These are phyloP conservation scores for Annona cherimola DNA, from an alignment of 164 flowering plant genomes.

Conservation along the genomic window DNA sequence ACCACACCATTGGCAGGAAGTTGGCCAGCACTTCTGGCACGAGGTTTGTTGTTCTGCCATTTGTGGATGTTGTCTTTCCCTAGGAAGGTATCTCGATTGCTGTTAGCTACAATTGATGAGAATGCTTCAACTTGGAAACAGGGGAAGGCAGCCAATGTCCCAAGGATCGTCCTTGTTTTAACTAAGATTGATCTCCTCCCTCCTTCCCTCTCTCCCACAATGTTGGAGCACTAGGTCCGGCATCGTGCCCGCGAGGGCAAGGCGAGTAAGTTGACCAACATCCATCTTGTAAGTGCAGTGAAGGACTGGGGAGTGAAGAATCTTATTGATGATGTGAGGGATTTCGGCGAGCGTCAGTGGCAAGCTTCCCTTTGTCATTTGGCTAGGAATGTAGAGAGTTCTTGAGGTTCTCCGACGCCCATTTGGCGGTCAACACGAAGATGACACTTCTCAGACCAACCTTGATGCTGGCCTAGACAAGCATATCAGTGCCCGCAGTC, in stretches of 20 bases:
- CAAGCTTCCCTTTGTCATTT: slow-evolving; percentile 42
- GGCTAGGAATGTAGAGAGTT: slow-evolving; percentile 13
- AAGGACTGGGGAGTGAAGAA: slow-evolving; percentile 83
- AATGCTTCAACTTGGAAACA: slow-evolving; percentile 71
- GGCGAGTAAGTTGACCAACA: slow-evolving; percentile 52
- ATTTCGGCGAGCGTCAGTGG: slow-evolving; percentile 72
- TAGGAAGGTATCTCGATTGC: slow-evolving; percentile 53
- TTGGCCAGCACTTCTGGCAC: slow-evolving; percentile 43
- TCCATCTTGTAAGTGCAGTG: slow-evolving; percentile 83
- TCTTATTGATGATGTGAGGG: slow-evolving; percentile 63
- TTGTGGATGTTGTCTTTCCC: slow-evolving; percentile 91
- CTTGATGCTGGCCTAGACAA: slow-evolving; percentile 62
- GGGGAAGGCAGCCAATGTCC: slow-evolving; percentile 83
- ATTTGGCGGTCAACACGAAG: slow-evolving; percentile 68
- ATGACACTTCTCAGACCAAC: slow-evolving; percentile 66
- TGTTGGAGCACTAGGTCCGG: slow-evolving; percentile 87
- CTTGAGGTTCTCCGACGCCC: slow-evolving; percentile 41
- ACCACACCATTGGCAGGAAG: slow-evolving; percentile 80
- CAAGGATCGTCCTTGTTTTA: slow-evolving; percentile 76
- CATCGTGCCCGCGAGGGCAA: slow-evolving; percentile 80
- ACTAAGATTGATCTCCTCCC: slow-evolving; percentile 90
- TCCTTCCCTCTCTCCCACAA: slow-evolving; percentile 43
- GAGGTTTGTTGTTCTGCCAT: slow-evolving; percentile 70
- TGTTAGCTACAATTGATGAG: slow-evolving; percentile 64
- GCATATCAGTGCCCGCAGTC: slow-evolving; percentile 70